A percentile compares a stretch with the other conserved stretches of the same genome.
Conservation (phyloP, 192 early-diverging fungal species). For the Coemansia sp. region DNA sequence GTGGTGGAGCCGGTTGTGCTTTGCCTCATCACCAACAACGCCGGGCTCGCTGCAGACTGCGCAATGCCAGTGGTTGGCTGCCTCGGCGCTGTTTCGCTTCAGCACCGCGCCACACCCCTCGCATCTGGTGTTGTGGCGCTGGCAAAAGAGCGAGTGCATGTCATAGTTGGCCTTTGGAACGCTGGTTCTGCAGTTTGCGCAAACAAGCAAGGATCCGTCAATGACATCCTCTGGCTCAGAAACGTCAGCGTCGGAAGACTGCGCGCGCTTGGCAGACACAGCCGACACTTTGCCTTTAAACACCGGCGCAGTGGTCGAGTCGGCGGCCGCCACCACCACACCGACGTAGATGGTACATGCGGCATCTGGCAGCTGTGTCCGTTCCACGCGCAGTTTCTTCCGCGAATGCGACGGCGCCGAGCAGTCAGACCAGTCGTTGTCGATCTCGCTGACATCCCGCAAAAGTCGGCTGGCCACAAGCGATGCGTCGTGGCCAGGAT, state of each 20-base stretch:
- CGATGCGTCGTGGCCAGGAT: constrained; percentile 34
- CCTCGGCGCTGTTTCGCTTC: constrained; percentile 62
- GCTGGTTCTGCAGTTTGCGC: constrained; percentile 70
- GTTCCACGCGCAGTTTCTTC: constrained; percentile 26
- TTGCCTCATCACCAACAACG: constrained; percentile 53
- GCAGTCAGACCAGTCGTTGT: constrained; percentile 40
- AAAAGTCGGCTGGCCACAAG: constrained; percentile 39
- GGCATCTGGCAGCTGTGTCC: constrained; percentile 10
- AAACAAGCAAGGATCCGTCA: constrained; percentile 35
- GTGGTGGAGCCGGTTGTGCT: constrained; percentile 71
- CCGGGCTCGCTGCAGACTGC: constrained; percentile 63
- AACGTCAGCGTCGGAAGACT: neutral
- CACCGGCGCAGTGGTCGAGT: neutral
- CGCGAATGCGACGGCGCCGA: constrained; percentile 33
- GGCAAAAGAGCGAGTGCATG: constrained; percentile 79
- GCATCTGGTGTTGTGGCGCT: constrained; percentile 77
- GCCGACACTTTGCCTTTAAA: constrained; percentile 22
- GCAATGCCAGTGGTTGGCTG: constrained; percentile 85
- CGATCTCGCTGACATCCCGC: constrained; percentile 10
- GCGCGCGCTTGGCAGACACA: neutral
- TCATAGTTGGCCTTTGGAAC: constrained; percentile 62
- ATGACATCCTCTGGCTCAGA: constrained; percentile 2
- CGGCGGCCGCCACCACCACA: neutral
- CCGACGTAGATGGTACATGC: constrained; percentile 23
- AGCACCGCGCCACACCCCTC: constrained; percentile 65